These are phyloP conservation scores for Penicillium manginii DNA, from an alignment of 495 filamentous ascomycete species.

Conservation along the genomic window DNA sequence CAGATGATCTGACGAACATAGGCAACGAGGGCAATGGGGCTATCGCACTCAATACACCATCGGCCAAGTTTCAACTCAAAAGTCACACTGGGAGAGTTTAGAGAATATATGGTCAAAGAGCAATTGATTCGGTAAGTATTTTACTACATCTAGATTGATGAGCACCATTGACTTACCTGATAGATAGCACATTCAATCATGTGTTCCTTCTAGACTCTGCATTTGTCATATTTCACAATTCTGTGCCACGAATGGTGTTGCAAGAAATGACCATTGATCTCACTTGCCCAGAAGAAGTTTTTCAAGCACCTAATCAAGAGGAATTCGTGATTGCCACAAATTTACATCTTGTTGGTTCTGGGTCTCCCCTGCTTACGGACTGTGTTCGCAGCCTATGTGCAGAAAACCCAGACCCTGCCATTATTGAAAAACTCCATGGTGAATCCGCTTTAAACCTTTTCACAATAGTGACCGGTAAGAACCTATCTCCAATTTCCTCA, in stretches of 20 bases:
- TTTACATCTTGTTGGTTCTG: background rate
- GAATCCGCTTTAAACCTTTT: constrained; percentile 12
- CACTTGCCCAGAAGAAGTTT: constrained; percentile 1
- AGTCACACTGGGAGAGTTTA: background rate
- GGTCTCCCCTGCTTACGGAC: constrained; percentile 1
- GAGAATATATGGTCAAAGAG: background rate
- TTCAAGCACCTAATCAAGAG: constrained; percentile 1
- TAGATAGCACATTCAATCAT: background rate
- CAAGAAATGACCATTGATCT: constrained; percentile 9
- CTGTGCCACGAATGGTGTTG: constrained; percentile 5
- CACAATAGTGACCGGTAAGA: constrained; percentile 8
- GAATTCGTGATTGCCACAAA: background rate
- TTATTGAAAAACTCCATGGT: background rate
- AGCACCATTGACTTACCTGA: background rate
- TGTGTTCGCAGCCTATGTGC: constrained; percentile 5
- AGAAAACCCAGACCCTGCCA: background rate
- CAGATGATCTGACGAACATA: background rate
- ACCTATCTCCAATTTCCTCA: background rate
- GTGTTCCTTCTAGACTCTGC: constrained; percentile 3
- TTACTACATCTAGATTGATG: no score
- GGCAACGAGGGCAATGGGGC: background rate
- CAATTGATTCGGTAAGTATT: background rate
- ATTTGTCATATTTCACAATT: constrained; percentile 9
- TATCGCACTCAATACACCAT: background rate
- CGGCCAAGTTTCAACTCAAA: background rate